Evolutionary conservation across 768 basidiomycete species (phyloP), one percentile per base, ranked within the genome.

Genomic region (Mycena vitilis): DNA sequence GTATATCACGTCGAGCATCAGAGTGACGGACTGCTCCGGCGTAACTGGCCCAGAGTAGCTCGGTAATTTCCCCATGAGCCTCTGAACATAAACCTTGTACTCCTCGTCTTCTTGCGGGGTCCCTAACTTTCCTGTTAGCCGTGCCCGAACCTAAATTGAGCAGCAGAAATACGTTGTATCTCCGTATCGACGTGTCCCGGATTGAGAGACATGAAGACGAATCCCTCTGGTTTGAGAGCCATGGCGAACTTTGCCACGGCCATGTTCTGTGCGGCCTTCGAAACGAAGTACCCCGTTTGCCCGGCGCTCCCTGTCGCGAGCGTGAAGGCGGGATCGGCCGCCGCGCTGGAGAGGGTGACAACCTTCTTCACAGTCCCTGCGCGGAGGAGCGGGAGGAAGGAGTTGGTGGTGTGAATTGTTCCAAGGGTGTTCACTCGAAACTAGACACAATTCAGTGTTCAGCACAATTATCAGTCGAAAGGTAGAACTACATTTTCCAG

Each of bases 251-350:
- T 81, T 16, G 76, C 78, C 13, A 77, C 71, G 20, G 73, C 80
- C 75, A 81, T 76, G 61, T 82, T 80, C 10, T 79, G 56, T 4
- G 79, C 82, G 8, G 79, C 77, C 73, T 84, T 84, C 61, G 81
- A 76, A 36, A 80, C 73, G 38, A 71, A 55, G 73, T 84, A 84
- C 11, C 77, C 67, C 7, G 66, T 66, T n/a, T 40, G 20, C 9
- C 15, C 47, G 12, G 37, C 18, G 51, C 66, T 66, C 8, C 65
- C 75, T 18, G 67, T 11, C 5, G 16, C 34, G 18, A 76, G 37
- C 7, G 71, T 73, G 22, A 78, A 45, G 6, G 77, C 78, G 4
- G 65, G 54, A 66, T 79, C 79, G 18, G 66, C 81, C 10, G 77
- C 45, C 48, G 77, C 80, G 30, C 72, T 74, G 63, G 65, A 70